A percentile compares a stretch with the other conserved stretches of the same genome.
These are phyloP conservation scores for Earliella scabrosa DNA, from an alignment of 1,284 basidiomycete species.

Conservation along the genomic window DNA sequence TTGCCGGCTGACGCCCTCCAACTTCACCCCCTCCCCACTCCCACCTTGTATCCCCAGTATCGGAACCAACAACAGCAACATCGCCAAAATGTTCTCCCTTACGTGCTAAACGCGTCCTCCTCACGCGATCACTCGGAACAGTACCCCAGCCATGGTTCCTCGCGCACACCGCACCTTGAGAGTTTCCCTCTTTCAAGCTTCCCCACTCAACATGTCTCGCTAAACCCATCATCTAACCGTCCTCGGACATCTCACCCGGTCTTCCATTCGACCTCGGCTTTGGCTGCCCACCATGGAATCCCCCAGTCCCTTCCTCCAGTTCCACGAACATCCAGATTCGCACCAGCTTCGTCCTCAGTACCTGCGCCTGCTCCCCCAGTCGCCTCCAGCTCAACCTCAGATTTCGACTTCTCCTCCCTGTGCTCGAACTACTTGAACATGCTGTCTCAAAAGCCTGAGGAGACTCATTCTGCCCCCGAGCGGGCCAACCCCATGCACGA, in stretches of 20 bases:
- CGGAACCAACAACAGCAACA: constrained; percentile 31
- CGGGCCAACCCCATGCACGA: constrained; percentile 21
- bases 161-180: constrained; percentile 37
- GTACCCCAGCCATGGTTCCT: constrained; percentile 38
- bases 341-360: constrained; percentile 34
- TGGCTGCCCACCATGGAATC: constrained; percentile 77
- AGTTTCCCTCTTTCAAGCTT: constrained; percentile 45
- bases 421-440: constrained; percentile 53
- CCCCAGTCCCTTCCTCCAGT: constrained; percentile 68
- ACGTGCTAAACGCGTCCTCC: constrained; percentile 39
- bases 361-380: constrained; percentile 22
- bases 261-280: constrained; percentile 53
- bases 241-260: constrained; percentile 50
- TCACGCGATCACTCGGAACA: constrained; percentile 35
- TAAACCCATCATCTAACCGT: constrained; percentile 45
- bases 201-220: constrained; percentile 47
- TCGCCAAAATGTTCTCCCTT: constrained; percentile 42
- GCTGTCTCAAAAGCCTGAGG: constrained; percentile 44
- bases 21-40: constrained; percentile 34
- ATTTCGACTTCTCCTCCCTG: constrained; percentile 41
- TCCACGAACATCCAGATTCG: constrained; percentile 57
- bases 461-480: constrained; percentile 26
- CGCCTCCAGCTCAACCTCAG: constrained; percentile 22
- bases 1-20: constrained; percentile 41
- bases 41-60: constrained; percentile 44